Evolutionary conservation across 2,329 filamentous ascomycete genomes (phyloP), one percentile per base, ranked within the genome.

Genomic region (Dryadomyces quercivorus): DNA sequence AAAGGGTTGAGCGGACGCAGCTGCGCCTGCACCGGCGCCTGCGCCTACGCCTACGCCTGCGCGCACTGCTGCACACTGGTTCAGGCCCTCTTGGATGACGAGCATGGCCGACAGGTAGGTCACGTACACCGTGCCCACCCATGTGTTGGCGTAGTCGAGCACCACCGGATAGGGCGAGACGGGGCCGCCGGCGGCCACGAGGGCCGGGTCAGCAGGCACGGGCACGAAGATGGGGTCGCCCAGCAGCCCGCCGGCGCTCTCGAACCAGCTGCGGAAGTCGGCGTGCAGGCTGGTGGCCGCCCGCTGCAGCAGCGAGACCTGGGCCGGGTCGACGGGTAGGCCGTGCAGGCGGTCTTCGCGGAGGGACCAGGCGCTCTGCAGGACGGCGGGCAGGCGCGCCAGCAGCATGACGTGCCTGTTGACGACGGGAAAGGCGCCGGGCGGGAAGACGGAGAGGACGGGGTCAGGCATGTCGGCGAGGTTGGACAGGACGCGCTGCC

Each of bases 61-160:
- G 2, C 44, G 44, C 18, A 46, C 44, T 3, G 44, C 44, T 5
- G 60, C 59, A 54, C 69, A 71, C 52, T 66, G 63, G 20, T 64
- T 62, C 50, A 72, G 49, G 7, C 61, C 62, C 56, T 69, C 69
- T 53, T 73, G 66, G 38, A 73, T 58, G 51, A 73, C 66, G n/a
- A 72, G 60, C 61, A 69, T 61, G 42, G 65, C 67, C 7, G 69
- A 67, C 67, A 69, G 70, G 56, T 68, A 70, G 20, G 62, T 63
- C 57, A 71, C 60, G 46, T 65, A 63, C 52, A 72, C 58, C 34
- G 66, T 60, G 2, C 69, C 69, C 12, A 64, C 61, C 66, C 69
- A 70, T 2, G 60, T 57, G 31, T 63, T 61, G 26, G 60, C 53
- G 53, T 67, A 68, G 21, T 59, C 55, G 15, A 72, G 59, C 5